Percentiles rank a stretch among this genome's conserved stretches.
Conservation (phyloP, 2,329 filamentous ascomycete genomes). For the Aspergillus sp. region DNA sequence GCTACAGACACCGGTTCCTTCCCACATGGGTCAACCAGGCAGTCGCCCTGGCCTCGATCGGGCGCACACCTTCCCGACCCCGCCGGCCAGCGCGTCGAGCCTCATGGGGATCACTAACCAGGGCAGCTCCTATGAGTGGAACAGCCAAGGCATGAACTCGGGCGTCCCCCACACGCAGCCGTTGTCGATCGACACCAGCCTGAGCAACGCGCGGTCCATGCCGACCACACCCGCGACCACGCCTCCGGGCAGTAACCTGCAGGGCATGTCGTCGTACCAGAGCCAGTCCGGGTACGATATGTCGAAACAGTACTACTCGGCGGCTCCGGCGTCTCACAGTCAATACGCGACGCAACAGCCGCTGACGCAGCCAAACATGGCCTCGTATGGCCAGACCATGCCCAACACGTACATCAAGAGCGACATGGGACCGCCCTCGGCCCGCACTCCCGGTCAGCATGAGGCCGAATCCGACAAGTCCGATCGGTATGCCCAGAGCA, state of each 20-base stretch:
- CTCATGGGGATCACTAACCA: slow-evolving; percentile 73
- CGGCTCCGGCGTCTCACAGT: slow-evolving; percentile 62
- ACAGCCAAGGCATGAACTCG: slow-evolving; percentile 61
- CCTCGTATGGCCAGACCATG: slow-evolving; percentile 59
- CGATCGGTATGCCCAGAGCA: slow-evolving; percentile 60
- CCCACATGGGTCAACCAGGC: slow-evolving; percentile 63
- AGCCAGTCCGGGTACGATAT: slow-evolving; percentile 70
- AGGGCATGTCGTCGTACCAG: slow-evolving; percentile 76
- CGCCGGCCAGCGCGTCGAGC: slow-evolving; percentile 87
- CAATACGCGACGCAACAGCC: slow-evolving; percentile 65
- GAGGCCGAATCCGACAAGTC: slow-evolving; percentile 67
- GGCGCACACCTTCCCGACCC: slow-evolving; percentile 89
- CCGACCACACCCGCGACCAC: slow-evolving; percentile 89
- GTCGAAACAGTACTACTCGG: slow-evolving; percentile 75
- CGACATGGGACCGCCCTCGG: slow-evolving; percentile 82
- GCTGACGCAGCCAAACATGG: slow-evolving; percentile 62
- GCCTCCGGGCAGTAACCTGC: slow-evolving; percentile 73
- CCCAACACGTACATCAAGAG: slow-evolving; percentile 70
- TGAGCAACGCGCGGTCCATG: slow-evolving; percentile 79
- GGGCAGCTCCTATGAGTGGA: slow-evolving; percentile 77
- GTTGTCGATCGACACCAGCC: slow-evolving; percentile 75
- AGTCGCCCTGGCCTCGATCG: slow-evolving; percentile 73
- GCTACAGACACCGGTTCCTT: slow-evolving; percentile 59
- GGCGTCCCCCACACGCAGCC: slow-evolving; percentile 62
- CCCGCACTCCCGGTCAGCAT: slow-evolving; percentile 55